Base-by-base conservation (phyloP, 805 yeast species). In the Lipomyces japonicus region DNA sequence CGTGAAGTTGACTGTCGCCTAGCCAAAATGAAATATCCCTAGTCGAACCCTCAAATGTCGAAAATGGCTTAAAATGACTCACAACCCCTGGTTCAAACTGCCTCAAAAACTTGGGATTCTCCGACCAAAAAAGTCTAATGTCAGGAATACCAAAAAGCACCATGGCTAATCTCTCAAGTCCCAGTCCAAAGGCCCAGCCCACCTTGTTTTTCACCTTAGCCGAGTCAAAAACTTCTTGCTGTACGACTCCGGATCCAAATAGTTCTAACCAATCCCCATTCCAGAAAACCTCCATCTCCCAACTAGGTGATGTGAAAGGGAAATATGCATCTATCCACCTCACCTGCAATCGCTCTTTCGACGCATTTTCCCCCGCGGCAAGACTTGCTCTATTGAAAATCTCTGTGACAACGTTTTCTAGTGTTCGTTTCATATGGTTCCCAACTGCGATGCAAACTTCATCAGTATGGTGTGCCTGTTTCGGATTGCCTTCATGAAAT, bases 241-340 rank as follows among this genome's bases (percentile, higher is more conserved):
- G 81, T 5, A 89, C 95, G 32, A 91, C 75, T 23, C 98, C 98
- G 69, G 95, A 87, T 0, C 98, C 98, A 63, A 96, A 87, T 65
- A 95, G 82, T 70, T 93, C 98, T 31, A 93, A 74, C 98, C 98
- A 93, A 60, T 90, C 95, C 45, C 93, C 95, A 65, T 89, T 86
- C 97, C 97, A 93, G 90, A 95, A 89, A 3, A 93, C 96, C 69
- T 93, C 98, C 59, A 95, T 88, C 64, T 93, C 97, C 95, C 95
- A 93, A 38, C 95, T 86, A 2, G 98, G 98, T 1, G 95, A 81
- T 2, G 98, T 93, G 97, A 97, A 93, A 2, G 98, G 98, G 72
- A 93, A 93, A 63, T 82, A 87, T 0, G 93, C 95, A 62, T 87
- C 95, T 30, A 89, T 84, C 98, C 98, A 93, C 60, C 97, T 76